Base-by-base conservation (phyloP, 805 yeast species). In the Candida michaelii region DNA sequence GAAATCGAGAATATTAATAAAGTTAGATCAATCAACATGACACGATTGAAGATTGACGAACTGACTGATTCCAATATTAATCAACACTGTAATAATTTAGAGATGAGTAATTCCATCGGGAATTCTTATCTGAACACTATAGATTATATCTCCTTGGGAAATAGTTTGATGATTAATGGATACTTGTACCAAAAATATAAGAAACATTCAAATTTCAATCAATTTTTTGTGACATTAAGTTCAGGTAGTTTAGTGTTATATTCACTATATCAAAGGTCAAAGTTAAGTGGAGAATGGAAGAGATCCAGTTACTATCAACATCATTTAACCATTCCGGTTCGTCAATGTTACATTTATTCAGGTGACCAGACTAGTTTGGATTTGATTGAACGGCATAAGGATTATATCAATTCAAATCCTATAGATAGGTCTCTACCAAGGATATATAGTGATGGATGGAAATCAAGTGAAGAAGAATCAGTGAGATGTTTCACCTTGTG, bases 361-460 rank as follows among this genome's bases (percentile, higher is more conserved):
- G 96, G 91, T 1, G 59, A 72, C 2, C 61, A 77, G 1, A 79
- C 90, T 2, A 73, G 70, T 10, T 55, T 72, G 25, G 89, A 83
- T 48, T 63, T 89, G 19, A 56, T 82, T 23, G 55, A 58, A 3
- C 60, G 77, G 10, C 75, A 69, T 38, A 63, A 58, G 16, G 74
- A 71, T n/a, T 62, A 71, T 34, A 79, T 80, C 43, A 65, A 66
- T 2, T 57, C 62, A 15, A 62, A 73, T 43, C 83, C 85, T 0
- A 86, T 83, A 0, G 72, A 69, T 4, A 72, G 74, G 36, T 63
- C 82, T 0, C 56, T 85, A 23, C 96, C 97, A 0, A 66, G 95
- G 27, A 67, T 84, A 0, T 89, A 85, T 55, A 63, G 74, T 1
- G 95, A 89, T 61, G 97, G 97, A 0, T 85, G 95, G 89, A 76